These are phyloP conservation scores for Taiozyma sp. DNA, from an alignment of 1,139 yeast genomes.

Conservation along the genomic window DNA sequence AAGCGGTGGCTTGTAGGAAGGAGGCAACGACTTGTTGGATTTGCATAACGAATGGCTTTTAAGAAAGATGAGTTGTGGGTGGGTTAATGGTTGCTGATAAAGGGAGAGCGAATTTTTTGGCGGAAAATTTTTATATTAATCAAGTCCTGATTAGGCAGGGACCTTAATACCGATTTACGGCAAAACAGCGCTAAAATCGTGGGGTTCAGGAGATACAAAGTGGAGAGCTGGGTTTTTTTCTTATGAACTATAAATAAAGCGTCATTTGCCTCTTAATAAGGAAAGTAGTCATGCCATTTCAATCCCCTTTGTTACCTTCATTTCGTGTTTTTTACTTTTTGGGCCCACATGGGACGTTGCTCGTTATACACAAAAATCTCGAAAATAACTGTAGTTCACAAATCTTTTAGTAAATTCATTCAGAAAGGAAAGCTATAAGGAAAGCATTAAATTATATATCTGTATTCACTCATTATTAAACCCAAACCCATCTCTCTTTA, in stretches of 20 bases:
- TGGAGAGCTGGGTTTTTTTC: no score
- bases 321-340: no score
- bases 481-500: background rate
- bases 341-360: background rate
- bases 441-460: background rate
- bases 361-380: no score
- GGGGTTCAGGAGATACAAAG: no score
- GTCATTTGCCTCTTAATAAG: no score
- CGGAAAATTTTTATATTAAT: background rate
- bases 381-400: no score
- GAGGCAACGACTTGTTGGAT: slow-evolving; percentile 26
- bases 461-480: background rate
- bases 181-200: no score
- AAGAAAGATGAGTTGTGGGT: background rate
- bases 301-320: no score
- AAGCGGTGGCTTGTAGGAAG: slow-evolving; percentile 20
- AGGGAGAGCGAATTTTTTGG: background rate
- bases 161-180: no score
- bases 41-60: slow-evolving; percentile 16
- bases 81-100: background rate
- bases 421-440: background rate
- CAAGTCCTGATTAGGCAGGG: no score
- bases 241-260: no score
- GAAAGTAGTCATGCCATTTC: no score
- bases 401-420: background rate